Evolutionary conservation across 495 filamentous ascomycete species (phyloP), one percentile per base, ranked within the genome.

Genomic region (Chaetomium fimeti): DNA sequence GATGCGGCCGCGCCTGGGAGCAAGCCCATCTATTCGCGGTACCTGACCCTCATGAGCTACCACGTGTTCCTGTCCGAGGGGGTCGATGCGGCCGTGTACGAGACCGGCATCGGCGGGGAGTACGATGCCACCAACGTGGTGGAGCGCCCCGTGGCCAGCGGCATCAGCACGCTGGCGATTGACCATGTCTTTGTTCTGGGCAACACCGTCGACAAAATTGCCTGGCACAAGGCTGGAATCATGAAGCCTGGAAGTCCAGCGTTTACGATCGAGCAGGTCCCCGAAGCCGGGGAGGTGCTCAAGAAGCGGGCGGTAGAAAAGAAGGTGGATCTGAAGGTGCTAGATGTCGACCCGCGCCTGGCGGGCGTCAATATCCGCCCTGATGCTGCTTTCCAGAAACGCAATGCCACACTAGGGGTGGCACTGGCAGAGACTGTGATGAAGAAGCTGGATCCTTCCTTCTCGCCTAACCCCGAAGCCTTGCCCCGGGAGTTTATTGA

Each of bases 201-300:
- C 16, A 74, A 84, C 40, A 95, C 94, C 0, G 87, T 97, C 48
- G 90, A 92, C 55, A 83, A 93, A 66, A 98, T 98, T 64, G 93
- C 95, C 5, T 98, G 95, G 94, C 93, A 98, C 71, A 98, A 98
- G 74, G 90, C 85, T 15, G 94, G 94, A 15, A 93, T 98, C 57
- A 88, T 97, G 79, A 98, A 98, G 73, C 27, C 72, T 2, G 86
- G 84, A 0, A 79, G 80, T 13, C 83, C 85, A 11, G 89, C 85
- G 3, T 94, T 96, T 61, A 91, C 88, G 1, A 85, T 89, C 13
- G 85, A 86, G 18, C 94, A 98, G 72, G 77, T 81, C 0, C 74
- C 82, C 2, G 76, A 71, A 15, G 94, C 93, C 0, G 74, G 88
- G 55, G 74, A 82, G 27, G 92, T 98, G 8, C 75, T 98, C 15